A percentile compares a stretch with the other conserved stretches of the same genome.
Evolutionary conservation across 305 asterid species (phyloP).

Genomic region (Solanum hybrid): DNA sequence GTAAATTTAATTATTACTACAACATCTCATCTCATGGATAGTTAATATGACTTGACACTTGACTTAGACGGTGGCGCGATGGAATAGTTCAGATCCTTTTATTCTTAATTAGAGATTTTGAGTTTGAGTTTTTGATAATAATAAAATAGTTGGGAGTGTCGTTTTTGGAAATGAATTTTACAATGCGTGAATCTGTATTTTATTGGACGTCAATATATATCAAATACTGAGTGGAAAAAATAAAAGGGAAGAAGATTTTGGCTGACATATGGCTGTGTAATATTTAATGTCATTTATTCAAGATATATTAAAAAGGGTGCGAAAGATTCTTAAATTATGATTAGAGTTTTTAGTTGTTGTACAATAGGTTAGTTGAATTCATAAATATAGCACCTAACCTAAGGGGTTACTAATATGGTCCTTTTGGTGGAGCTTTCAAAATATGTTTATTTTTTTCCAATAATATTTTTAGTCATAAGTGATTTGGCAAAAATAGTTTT

Average conservation of each 20-base stretch:
- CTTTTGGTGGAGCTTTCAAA: not conserved
- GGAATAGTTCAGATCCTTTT: not conserved
- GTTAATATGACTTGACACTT: not conserved
- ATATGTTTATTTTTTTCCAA: not conserved
- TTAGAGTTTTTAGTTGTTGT: not conserved
- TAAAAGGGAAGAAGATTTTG: not conserved
- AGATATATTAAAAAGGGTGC: not conserved
- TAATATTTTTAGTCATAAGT: not conserved
- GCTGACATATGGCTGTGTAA: not conserved
- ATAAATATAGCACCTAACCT: not conserved
- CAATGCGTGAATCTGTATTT: not conserved
- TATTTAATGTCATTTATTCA: not conserved
- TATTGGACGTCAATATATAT: accelerated
- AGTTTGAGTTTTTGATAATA: not conserved
- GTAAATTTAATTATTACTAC: not conserved
- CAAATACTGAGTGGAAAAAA: not conserved
- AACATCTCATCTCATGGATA: not conserved
- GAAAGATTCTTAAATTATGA: not conserved
- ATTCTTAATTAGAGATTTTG: not conserved
- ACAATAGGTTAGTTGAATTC: not conserved
- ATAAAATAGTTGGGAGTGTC: accelerated
- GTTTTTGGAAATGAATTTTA: not conserved
- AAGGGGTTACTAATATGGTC: not conserved
- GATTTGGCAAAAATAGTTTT: not conserved
- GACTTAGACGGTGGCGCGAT: not conserved